phyloP scores from a whole-genome alignment of 108 stramenopile species.

The Fistulifera pelliculosa region DNA sequence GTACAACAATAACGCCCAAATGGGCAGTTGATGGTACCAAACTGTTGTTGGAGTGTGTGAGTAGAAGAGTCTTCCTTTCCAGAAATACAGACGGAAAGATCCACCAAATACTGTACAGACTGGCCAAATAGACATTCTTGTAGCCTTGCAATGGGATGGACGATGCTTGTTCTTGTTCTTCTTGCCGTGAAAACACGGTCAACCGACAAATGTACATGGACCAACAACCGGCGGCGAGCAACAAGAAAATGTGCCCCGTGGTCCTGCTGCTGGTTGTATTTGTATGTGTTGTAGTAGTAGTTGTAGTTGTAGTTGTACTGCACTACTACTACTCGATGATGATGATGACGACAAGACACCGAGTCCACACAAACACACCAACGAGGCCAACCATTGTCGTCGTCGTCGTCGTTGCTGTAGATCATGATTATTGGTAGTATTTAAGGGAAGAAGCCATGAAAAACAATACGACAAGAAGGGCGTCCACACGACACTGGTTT shows the following conservation, averaged over 20 bases:
- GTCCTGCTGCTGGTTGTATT: slow-evolving; percentile 5
- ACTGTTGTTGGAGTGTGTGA: no score
- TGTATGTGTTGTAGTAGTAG: background rate
- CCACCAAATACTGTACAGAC: slow-evolving; percentile 47
- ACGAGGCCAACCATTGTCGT: no score
- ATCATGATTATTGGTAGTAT: no score
- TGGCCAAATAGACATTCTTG: slow-evolving; percentile 39
- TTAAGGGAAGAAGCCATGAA: no score
- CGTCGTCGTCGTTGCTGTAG: background rate
- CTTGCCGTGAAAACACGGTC: slow-evolving; percentile 6
- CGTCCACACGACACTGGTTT: slow-evolving; percentile 55
- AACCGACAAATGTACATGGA: slow-evolving; percentile 51
- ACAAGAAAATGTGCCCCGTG: slow-evolving; percentile 36
- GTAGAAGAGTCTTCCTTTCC: background rate
- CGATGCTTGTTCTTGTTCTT: slow-evolving; percentile 18
- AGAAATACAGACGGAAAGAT: slow-evolving; percentile 12
- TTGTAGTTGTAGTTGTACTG: no score
- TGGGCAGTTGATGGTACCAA: slow-evolving; percentile 17
- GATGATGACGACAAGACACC: background rate
- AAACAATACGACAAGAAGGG: slow-evolving; percentile 57
- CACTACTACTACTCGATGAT: no score
- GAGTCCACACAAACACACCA: no score
- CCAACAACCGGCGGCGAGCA: slow-evolving; percentile 58
- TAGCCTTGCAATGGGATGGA: slow-evolving; percentile 35
- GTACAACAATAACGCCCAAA: slow-evolving; percentile 44